A percentile compares a stretch with the other conserved stretches of the same genome.
These are phyloP conservation scores for Parachaetomium inaequale DNA, from an alignment of 495 filamentous ascomycete genomes.

Conservation along the genomic window DNA sequence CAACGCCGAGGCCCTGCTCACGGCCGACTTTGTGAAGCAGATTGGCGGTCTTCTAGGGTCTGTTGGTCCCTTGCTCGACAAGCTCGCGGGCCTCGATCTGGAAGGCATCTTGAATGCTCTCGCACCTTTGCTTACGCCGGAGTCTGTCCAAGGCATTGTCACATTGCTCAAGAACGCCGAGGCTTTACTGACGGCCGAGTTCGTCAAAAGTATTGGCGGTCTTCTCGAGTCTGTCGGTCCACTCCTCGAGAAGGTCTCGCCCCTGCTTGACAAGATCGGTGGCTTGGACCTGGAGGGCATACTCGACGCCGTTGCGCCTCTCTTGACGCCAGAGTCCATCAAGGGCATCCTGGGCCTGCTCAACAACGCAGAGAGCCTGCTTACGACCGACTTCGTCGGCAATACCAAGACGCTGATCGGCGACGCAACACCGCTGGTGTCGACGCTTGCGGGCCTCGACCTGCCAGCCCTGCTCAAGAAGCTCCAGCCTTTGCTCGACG, in stretches of 20 bases:
- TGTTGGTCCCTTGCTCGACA: constrained; percentile 28
- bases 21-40: background rate
- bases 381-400: constrained; percentile 40
- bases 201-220: background rate
- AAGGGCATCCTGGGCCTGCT: constrained; percentile 41
- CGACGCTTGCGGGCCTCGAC: constrained; percentile 37
- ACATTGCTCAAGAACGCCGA: constrained; percentile 27
- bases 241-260: constrained; percentile 28
- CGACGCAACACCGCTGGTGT: constrained; percentile 35
- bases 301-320: constrained; percentile 14
- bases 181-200: background rate
- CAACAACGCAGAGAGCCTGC: constrained; percentile 40
- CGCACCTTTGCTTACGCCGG: constrained; percentile 33
- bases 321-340: constrained; percentile 39
- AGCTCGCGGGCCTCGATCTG: constrained; percentile 30
- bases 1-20: constrained; percentile 6
- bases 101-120: background rate
- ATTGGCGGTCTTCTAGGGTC: background rate
- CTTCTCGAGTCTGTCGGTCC: constrained; percentile 5
- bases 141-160: constrained; percentile 39
- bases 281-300: constrained; percentile 19
- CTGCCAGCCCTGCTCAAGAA: constrained; percentile 34
- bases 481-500: constrained; percentile 19
- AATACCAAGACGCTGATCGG: constrained; percentile 41
- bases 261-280: constrained; percentile 35